Evolutionary conservation across 495 filamentous ascomycete genomes (phyloP), one percentile per base, ranked within the genome.

Genomic region (Trichoderma asperelloides): DNA sequence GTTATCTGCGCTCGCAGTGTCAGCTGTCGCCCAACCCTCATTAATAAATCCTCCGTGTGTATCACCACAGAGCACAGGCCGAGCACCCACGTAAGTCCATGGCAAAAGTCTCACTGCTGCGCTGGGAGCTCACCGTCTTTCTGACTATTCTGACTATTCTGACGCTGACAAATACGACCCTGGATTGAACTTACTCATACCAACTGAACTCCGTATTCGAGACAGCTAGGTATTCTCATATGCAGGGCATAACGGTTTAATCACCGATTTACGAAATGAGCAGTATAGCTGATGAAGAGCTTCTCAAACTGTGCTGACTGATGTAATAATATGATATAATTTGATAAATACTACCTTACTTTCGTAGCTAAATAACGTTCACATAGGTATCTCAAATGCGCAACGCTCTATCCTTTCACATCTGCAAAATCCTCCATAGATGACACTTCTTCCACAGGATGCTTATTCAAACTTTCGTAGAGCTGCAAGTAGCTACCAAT

Each of bases 401-500:
- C 43, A n/a, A n/a, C n/a, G 15, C 43, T 47, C 43, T 47, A 47
- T 13, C 43, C 18, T 8, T 51, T 21, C 1, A 51, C n/a, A 21
- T 0, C 23, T 60, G 11, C 0, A 13, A 60, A 60, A 27, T 60
- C 55, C 16, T 60, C 11, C 27, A 49, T 11, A 9, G 39, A 30
- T 18, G 63, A 64, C 23, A 45, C 63, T 13, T 41, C 15, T 23
- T 64, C 63, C 33, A 89, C 84, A 1, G 87, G 86, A 75, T 84
- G 74, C 71, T 88, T 89, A 47, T 81, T 75, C 69, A 88, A 68
- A 73, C 82, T 83, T 71, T 89, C 87, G 72, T 85, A 89, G 84
- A 84, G 87, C 78, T 89, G 88, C 28, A 89, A 78, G 9, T 74
- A 74, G 68, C 85, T 87, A 0, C 86, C 87, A 55, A 89, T 84